These are phyloP conservation scores for Nakaseomyces delphensis DNA, from an alignment of 1,139 yeast species.

Conservation along the genomic window DNA sequence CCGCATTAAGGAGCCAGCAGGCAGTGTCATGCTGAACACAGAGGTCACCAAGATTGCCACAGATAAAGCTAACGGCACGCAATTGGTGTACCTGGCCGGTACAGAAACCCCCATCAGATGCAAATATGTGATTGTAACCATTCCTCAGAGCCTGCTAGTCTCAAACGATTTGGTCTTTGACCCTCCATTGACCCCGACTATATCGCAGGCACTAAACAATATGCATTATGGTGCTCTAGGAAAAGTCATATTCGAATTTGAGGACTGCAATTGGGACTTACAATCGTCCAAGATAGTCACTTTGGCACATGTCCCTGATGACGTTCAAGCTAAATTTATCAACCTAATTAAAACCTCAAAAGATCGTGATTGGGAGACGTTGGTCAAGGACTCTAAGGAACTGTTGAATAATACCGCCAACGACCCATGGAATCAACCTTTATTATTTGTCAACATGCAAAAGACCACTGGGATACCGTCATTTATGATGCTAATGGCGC, in stretches of 20 bases:
- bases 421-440: conserved; percentile 44
- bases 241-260: conserved; percentile 68
- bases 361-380: conserved; percentile 10
- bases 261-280: conserved; percentile 55
- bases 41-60: conserved; percentile 40
- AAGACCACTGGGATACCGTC: conserved; percentile 38
- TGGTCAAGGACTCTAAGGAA: conserved; percentile 7
- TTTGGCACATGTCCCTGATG: conserved; percentile 15
- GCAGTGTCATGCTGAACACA: conserved; percentile 37
- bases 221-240: conserved; percentile 69
- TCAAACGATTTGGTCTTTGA: conserved; percentile 42
- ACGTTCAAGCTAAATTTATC: background rate
- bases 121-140: conserved; percentile 57
- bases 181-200: conserved; percentile 46
- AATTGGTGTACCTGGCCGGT: conserved; percentile 12
- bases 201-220: conserved; percentile 39
- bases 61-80: conserved; percentile 1
- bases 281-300: conserved; percentile 24
- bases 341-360: conserved; percentile 13
- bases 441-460: conserved; percentile 40
- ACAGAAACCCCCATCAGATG: background rate
- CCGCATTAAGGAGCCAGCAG: conserved; percentile 33
- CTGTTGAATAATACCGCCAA: conserved; percentile 8
- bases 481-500: conserved; percentile 55
- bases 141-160: conserved; percentile 62